Evolutionary conservation across 805 yeast genomes (phyloP).

Genomic region (Brettanomyces custersianus): DNA sequence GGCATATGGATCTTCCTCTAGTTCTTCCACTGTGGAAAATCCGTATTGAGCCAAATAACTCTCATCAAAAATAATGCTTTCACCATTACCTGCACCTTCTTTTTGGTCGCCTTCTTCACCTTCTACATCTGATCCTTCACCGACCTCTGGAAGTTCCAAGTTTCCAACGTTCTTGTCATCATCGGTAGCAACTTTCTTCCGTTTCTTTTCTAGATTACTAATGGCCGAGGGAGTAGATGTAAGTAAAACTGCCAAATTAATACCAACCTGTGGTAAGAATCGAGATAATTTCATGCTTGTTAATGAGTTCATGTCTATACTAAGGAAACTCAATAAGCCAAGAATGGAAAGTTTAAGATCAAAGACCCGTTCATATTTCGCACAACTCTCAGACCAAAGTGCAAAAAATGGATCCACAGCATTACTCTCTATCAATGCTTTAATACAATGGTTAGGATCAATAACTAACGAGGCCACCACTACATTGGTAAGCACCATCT

Average conservation of each 20-base stretch:
- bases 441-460: constrained; percentile 46
- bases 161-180: constrained; percentile 10
- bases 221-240: constrained; percentile 66
- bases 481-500: constrained; percentile 48
- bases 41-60: constrained; percentile 3
- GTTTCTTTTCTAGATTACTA: constrained; percentile 49
- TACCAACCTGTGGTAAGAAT: constrained; percentile 40
- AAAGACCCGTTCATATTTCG: constrained; percentile 56
- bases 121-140: constrained; percentile 19
- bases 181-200: constrained; percentile 42
- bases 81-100: constrained; percentile 24
- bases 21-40: constrained; percentile 46
- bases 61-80: constrained; percentile 2
- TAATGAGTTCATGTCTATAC: constrained; percentile 18
- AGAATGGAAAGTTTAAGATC: constrained; percentile 72
- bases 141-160: constrained; percentile 9
- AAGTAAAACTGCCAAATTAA: constrained; percentile 41
- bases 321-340: constrained; percentile 49
- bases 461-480: constrained; percentile 56
- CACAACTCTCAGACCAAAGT: constrained; percentile 55
- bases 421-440: constrained; percentile 35
- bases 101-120: constrained; percentile 27
- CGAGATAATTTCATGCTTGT: constrained; percentile 19
- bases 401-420: constrained; percentile 45
- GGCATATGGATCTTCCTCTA: constrained; percentile 74